Percentiles rank a stretch among this genome's conserved stretches.
These are phyloP conservation scores for Chytriomyces hyalinus DNA, from an alignment of 192 early-diverging fungal genomes.

Conservation along the genomic window DNA sequence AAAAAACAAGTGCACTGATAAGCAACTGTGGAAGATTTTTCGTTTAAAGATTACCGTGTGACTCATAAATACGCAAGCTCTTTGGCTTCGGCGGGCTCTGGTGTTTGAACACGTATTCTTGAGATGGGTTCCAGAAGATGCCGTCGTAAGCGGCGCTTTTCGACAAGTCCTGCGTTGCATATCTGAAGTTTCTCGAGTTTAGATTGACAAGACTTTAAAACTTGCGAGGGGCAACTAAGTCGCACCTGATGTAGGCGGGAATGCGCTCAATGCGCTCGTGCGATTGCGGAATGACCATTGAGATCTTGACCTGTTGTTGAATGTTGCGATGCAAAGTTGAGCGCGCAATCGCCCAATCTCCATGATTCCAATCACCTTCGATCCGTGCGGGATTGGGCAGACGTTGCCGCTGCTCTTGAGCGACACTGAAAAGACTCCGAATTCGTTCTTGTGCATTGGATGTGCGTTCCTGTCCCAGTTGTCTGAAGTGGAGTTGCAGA, in stretches of 20 bases:
- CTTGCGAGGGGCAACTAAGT: no score
- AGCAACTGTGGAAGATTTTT: not conserved
- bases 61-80: slow-evolving; percentile 86
- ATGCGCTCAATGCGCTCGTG: slow-evolving; percentile 85
- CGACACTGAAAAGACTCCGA: slow-evolving; percentile 79
- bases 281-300: slow-evolving; percentile 67
- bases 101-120: slow-evolving; percentile 80
- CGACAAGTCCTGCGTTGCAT: slow-evolving; percentile 84
- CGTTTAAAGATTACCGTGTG: slow-evolving; percentile 72
- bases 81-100: slow-evolving; percentile 68
- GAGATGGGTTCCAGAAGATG: slow-evolving; percentile 89
- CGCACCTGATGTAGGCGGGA: slow-evolving; percentile 78
- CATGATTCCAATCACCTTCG: slow-evolving; percentile 81
- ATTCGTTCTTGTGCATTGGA: slow-evolving; percentile 78
- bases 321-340: not conserved
- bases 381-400: slow-evolving; percentile 79
- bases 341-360: not conserved
- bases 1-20: slow-evolving; percentile 1
- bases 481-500: slow-evolving; percentile 55
- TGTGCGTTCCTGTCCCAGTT: slow-evolving; percentile 80
- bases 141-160: slow-evolving; percentile 85
- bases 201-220: no score
- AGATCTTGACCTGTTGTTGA: slow-evolving; percentile 59
- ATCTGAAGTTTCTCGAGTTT: slow-evolving; percentile 11
- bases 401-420: slow-evolving; percentile 66